phyloP scores from a whole-genome alignment of 306 rosid genomes.

The Lathyrus aphaca region DNA sequence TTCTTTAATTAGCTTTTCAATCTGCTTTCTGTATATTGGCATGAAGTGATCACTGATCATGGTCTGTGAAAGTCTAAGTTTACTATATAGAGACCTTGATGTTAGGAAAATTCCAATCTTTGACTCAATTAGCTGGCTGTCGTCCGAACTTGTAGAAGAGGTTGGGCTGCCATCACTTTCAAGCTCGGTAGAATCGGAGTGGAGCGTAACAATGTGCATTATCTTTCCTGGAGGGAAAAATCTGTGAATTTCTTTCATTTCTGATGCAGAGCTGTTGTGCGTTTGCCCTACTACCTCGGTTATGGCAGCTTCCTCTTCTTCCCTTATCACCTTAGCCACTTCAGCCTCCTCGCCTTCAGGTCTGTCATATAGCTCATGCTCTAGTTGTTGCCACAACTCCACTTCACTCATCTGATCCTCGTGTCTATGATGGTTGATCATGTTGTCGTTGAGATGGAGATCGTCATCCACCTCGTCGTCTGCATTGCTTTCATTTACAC shows the following conservation, averaged over 20 bases:
- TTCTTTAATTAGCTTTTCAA: conserved; percentile 76
- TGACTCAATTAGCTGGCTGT: conserved; percentile 53
- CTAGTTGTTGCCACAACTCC: conserved; percentile 90
- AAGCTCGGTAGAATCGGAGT: conserved; percentile 39
- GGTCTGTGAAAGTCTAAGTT: conserved; percentile 81
- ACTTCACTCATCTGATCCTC: conserved; percentile 79
- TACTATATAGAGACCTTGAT: conserved; percentile 79
- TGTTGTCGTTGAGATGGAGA: conserved; percentile 44
- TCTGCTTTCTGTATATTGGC: conserved; percentile 85
- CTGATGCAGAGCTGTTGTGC: conserved; percentile 50
- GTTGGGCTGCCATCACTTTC: conserved; percentile 53
- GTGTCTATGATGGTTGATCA: conserved; percentile 47
- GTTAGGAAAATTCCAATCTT: conserved; percentile 79
- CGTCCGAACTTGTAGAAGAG: conserved; percentile 50
- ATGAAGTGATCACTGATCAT: conserved; percentile 97
- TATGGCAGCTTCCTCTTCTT: conserved; percentile 71
- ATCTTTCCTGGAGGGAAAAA: conserved; percentile 91
- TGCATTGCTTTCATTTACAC: conserved; percentile 46
- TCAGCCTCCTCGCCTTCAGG: conserved; percentile 58
- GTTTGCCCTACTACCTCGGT: conserved; percentile 60
- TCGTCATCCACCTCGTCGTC: conserved; percentile 43
- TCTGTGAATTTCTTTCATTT: conserved; percentile 72
- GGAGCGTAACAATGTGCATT: conserved; percentile 73
- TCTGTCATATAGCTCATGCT: conserved; percentile 74
- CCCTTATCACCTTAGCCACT: conserved; percentile 66